Conservation (phyloP, 768 basidiomycete species). For the Candolleomyces aberdarensis region DNA sequence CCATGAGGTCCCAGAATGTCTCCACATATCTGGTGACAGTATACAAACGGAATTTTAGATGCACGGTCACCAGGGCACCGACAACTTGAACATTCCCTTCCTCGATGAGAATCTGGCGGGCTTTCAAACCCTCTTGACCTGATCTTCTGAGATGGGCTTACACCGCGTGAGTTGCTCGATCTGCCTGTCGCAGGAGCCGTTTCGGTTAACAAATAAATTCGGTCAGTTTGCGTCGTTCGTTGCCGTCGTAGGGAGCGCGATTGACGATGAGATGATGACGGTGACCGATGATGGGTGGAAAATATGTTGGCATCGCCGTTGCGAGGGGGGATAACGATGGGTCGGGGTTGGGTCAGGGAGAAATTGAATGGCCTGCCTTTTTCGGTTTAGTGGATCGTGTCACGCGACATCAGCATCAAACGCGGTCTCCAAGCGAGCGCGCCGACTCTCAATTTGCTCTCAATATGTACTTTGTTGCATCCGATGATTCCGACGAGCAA, state of each 20-base stretch:
- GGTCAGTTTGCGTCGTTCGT: background rate
- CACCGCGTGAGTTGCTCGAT: slow-evolving; percentile 93
- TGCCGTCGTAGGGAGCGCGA: background rate
- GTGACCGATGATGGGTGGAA: background rate
- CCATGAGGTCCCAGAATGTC: slow-evolving; percentile 98
- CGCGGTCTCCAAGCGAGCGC: too few species aligned
- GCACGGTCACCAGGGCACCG: slow-evolving; percentile 91
- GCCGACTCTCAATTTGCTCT: too few species aligned
- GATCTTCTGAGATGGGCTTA: slow-evolving; percentile 92
- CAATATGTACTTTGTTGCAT: too few species aligned
- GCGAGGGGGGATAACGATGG: too few species aligned
- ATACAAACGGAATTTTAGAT: background rate
- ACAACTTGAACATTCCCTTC: slow-evolving; percentile 97
- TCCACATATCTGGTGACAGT: slow-evolving; percentile 68
- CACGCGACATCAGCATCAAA: too few species aligned
- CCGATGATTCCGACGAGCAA: too few species aligned
- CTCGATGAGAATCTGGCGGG: slow-evolving; percentile 94
- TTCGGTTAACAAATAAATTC: too few species aligned
- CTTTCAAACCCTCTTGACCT: slow-evolving; percentile 94
- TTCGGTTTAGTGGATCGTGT: too few species aligned
- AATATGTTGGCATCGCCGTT: background rate
- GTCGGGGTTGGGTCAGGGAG: too few species aligned
- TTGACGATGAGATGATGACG: background rate
- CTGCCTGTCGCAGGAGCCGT: slow-evolving; percentile 52
- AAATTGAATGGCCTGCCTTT: too few species aligned